These are phyloP conservation scores for Arabidopsis arenosa DNA, from an alignment of 345 rosid species.

Conservation along the genomic window DNA sequence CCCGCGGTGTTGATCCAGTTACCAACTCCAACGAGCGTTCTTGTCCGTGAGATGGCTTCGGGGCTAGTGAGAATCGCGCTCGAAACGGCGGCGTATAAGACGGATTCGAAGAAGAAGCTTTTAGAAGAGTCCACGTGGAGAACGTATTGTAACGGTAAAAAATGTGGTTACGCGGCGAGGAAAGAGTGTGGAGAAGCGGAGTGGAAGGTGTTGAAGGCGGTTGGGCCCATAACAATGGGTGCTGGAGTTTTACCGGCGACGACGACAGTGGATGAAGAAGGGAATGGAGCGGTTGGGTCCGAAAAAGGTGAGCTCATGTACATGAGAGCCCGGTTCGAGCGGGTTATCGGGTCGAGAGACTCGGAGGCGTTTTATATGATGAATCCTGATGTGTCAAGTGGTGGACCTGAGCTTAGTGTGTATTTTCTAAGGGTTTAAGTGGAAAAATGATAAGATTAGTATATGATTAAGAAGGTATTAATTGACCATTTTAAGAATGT, in stretches of 20 bases:
- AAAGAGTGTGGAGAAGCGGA: conserved; percentile 71
- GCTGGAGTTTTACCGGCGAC: conserved; percentile 87
- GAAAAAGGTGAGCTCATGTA: conserved; percentile 89
- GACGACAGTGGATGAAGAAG: conserved; percentile 34
- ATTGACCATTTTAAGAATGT: conserved; percentile 22
- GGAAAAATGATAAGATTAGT: neutral
- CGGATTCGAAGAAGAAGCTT: conserved; percentile 56
- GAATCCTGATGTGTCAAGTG: conserved; percentile 61
- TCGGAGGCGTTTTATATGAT: conserved; percentile 97
- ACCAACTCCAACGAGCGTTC: conserved; percentile 78
- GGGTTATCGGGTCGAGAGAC: conserved; percentile 89
- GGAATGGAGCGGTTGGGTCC: conserved; percentile 49
- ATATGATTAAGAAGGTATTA: conserved; percentile 21
- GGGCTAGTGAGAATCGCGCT: conserved; percentile 86
- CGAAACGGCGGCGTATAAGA: conserved; percentile 39
- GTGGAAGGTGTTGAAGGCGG: conserved; percentile 69
- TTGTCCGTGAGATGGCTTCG: conserved; percentile 93
- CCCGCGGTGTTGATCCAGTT: conserved; percentile 82
- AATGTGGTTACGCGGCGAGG: conserved; percentile 79
- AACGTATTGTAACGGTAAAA: conserved; percentile 87
- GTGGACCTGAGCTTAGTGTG: conserved; percentile 94
- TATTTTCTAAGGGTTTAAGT: conserved; percentile 62
- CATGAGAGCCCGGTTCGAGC: conserved; percentile 93
- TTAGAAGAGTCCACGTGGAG: conserved; percentile 77
- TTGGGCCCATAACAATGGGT: conserved; percentile 90